Evolutionary conservation across 2,329 filamentous ascomycete genomes (phyloP).

Genomic region (Neopestalotiopsis rosae): DNA sequence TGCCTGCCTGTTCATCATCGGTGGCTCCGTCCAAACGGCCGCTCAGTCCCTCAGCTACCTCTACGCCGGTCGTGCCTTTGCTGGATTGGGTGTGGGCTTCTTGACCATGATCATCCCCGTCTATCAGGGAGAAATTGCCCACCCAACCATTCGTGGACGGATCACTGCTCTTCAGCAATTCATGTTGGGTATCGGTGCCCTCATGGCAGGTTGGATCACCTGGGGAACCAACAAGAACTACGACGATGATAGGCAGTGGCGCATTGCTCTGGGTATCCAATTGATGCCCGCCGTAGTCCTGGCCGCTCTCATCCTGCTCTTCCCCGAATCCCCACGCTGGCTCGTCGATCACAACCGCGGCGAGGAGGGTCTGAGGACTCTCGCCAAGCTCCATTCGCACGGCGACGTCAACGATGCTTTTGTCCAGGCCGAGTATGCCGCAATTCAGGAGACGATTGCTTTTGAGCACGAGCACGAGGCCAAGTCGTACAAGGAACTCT

Average conservation of each 20-base stretch:
- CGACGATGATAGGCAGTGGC: constrained; percentile 46
- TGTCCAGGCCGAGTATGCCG: constrained; percentile 74
- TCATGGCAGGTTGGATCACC: constrained; percentile 75
- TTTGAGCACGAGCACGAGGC: constrained; percentile 72
- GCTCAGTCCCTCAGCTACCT: constrained; percentile 64
- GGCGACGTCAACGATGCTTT: constrained; percentile 70
- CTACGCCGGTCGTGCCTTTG: constrained; percentile 72
- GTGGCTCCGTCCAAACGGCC: constrained; percentile 75
- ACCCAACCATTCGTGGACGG: constrained; percentile 77
- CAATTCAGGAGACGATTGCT: constrained; percentile 68
- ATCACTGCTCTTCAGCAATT: constrained; percentile 81
- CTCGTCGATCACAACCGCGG: constrained; percentile 73
- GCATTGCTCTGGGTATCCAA: constrained; percentile 72
- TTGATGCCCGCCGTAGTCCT: constrained; percentile 69
- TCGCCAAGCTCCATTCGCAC: constrained; percentile 73
- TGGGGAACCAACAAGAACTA: constrained; percentile 57
- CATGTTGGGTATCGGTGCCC: constrained; percentile 78
- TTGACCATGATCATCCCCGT: constrained; percentile 56
- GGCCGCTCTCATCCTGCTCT: constrained; percentile 67
- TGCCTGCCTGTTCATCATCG: constrained; percentile 73
- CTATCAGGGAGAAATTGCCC: constrained; percentile 80
- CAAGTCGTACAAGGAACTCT: constrained; percentile 73
- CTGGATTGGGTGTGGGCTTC: constrained; percentile 64
- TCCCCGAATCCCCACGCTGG: constrained; percentile 78
- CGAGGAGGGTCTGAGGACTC: constrained; percentile 68